A percentile compares a stretch with the other conserved stretches of the same genome.
phyloP scores from a whole-genome alignment of 768 basidiomycete genomes.

The Hydnomerulius pinastri region DNA sequence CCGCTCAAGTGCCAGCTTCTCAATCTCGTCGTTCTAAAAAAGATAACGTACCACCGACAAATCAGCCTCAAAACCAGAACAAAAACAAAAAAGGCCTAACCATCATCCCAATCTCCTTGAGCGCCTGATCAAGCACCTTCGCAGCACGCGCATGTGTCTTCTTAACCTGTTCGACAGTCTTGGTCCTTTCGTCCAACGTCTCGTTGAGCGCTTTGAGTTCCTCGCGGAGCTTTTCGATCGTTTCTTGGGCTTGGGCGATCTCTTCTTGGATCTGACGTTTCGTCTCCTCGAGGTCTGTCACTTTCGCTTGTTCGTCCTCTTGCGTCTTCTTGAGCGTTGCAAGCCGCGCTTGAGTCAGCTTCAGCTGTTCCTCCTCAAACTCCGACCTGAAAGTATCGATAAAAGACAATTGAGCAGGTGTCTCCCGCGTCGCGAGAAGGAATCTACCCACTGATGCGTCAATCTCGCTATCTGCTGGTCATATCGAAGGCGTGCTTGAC shows the following conservation, averaged over 20 bases:
- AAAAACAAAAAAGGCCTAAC: constrained; percentile 40
- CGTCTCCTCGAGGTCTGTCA: constrained; percentile 55
- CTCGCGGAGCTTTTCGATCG: constrained; percentile 57
- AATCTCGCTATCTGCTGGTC: constrained; percentile 86
- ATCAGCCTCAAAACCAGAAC: constrained; percentile 21
- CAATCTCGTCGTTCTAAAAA: constrained; percentile 83
- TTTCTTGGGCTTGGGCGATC: constrained; percentile 56
- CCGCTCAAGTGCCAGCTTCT: constrained; percentile 82
- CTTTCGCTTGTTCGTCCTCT: constrained; percentile 51
- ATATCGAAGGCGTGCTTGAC: constrained; percentile 77
- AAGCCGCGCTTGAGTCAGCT: constrained; percentile 63
- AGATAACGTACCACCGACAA: background rate
- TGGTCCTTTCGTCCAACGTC: constrained; percentile 70
- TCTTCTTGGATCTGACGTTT: constrained; percentile 58
- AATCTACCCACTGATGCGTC: constrained; percentile 71
- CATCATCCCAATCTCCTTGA: constrained; percentile 87
- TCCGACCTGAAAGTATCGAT: constrained; percentile 52
- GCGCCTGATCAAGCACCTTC: constrained; percentile 78
- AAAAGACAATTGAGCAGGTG: constrained; percentile 6
- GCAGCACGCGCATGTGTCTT: constrained; percentile 66
- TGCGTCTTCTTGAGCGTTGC: constrained; percentile 52
- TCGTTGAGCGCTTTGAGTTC: constrained; percentile 64
- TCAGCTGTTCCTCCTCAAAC: constrained; percentile 81
- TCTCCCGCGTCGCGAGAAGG: background rate
- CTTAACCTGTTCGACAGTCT: constrained; percentile 75